A percentile compares a stretch with the other conserved stretches of the same genome.
Evolutionary conservation across 805 yeast species (phyloP).

Genomic region (Naumovozyma castellii): DNA sequence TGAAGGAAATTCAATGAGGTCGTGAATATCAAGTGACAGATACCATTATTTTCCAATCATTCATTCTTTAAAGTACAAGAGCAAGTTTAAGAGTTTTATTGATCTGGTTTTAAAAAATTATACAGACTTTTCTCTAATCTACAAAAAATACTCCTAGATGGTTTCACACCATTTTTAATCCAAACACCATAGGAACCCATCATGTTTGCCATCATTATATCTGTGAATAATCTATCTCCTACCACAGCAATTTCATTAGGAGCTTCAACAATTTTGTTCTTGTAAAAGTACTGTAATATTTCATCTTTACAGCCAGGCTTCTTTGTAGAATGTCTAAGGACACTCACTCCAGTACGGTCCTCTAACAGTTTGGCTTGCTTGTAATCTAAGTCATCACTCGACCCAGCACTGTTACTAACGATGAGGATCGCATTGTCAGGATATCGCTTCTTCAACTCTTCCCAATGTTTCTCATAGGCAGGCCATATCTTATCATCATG

Average conservation of each 20-base stretch:
- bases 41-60: too few relatives aligned
- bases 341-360: conserved; percentile 54
- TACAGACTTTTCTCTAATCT: conserved; percentile 11
- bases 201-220: conserved; percentile 84
- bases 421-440: conserved; percentile 60
- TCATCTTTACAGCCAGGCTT: conserved; percentile 76
- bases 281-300: conserved; percentile 48
- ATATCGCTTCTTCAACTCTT: conserved; percentile 40
- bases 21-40: too few relatives aligned
- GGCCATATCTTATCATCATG: conserved; percentile 76
- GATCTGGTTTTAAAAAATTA: background rate
- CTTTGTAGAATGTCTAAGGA: conserved; percentile 61
- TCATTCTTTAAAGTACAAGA: too few relatives aligned
- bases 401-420: conserved; percentile 91
- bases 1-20: too few relatives aligned
- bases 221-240: conserved; percentile 89
- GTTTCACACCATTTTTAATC: conserved; percentile 68
- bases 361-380: conserved; percentile 57
- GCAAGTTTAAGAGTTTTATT: too few relatives aligned
- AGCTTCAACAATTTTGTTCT: conserved; percentile 34
- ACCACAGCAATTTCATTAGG: conserved; percentile 70
- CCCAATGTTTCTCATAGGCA: conserved; percentile 51
- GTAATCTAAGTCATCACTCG: conserved; percentile 56
- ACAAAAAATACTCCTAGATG: conserved; percentile 26
- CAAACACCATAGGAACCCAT: conserved; percentile 85